These are phyloP conservation scores for Lentinus brumalis DNA, from an alignment of 768 basidiomycete species.

Conservation along the genomic window DNA sequence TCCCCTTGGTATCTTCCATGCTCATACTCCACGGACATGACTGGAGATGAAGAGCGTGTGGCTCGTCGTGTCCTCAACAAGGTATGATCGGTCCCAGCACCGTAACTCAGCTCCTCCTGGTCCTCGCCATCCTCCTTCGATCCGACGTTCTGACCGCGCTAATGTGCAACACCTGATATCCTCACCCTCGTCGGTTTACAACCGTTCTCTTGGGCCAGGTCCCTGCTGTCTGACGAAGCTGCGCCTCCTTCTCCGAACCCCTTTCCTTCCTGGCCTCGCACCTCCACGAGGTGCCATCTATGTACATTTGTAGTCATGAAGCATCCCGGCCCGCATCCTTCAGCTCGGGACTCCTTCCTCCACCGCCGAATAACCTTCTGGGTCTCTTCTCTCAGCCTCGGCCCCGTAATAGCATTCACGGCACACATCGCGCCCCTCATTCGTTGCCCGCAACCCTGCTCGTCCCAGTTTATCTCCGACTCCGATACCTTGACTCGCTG, in stretches of 20 bases:
- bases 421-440: slow-evolving; percentile 12
- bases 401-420: slow-evolving; percentile 5
- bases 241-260: slow-evolving; percentile 5
- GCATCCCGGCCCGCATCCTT: slow-evolving; percentile 2
- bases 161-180: slow-evolving; percentile 10
- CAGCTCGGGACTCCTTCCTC: background rate
- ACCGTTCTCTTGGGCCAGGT: slow-evolving; percentile 7
- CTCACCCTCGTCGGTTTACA: slow-evolving; percentile 2
- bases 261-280: slow-evolving; percentile 3
- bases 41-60: slow-evolving; percentile 5
- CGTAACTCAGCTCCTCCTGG: background rate
- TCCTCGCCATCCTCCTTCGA: slow-evolving; percentile 8
- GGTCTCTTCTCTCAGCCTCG: background rate
- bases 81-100: slow-evolving; percentile 10
- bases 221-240: slow-evolving; percentile 3
- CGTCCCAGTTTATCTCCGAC: slow-evolving; percentile 1
- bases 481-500: slow-evolving; percentile 1
- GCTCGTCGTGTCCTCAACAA: slow-evolving; percentile 11
- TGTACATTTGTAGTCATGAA: slow-evolving; percentile 2
- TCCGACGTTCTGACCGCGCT: slow-evolving; percentile 16
- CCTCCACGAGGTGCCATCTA: slow-evolving; percentile 7
- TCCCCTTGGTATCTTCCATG: background rate
- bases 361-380: slow-evolving; percentile 9
- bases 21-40: slow-evolving; percentile 9
- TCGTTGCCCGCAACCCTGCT: slow-evolving; percentile 1